Evolutionary conservation across 2,329 filamentous ascomycete genomes (phyloP).

Genomic region (Fusarium sambucinum): DNA sequence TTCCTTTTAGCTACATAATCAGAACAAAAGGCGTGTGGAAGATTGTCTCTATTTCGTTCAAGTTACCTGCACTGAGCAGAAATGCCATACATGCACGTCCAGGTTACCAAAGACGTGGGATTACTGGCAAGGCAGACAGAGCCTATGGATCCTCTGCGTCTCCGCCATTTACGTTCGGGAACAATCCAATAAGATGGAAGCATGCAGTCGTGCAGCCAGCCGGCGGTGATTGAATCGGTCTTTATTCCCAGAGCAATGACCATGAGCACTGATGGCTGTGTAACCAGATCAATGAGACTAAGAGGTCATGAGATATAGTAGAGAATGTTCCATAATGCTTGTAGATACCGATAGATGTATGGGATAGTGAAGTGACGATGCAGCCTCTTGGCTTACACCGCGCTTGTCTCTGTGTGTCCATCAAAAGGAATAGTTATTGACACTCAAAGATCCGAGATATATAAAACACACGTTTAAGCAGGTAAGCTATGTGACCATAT

Average conservation of each 20-base stretch:
- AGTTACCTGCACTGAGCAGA: neutral
- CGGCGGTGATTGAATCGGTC: constrained; percentile 68
- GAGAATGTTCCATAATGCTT: constrained; percentile 58
- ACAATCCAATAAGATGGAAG: constrained; percentile 62
- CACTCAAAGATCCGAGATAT: neutral
- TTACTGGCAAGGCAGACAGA: neutral
- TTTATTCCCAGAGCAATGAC: constrained; percentile 64
- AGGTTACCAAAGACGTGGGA: neutral
- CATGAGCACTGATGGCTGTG: constrained; percentile 69
- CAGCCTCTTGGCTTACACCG: too few relatives aligned
- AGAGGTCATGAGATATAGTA: constrained; percentile 57
- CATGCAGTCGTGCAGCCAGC: constrained; percentile 63
- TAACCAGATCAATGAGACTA: constrained; percentile 64
- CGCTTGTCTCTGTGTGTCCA: neutral
- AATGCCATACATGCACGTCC: neutral
- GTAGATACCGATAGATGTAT: constrained; percentile 58
- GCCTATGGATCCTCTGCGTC: neutral
- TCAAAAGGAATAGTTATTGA: neutral
- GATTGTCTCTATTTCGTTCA: neutral
- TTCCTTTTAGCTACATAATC: neutral
- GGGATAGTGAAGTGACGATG: neutral
- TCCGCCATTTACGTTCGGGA: neutral
- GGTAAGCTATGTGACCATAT: neutral
- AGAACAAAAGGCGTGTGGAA: neutral
- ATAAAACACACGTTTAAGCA: too few relatives aligned